phyloP scores from a whole-genome alignment of 495 filamentous ascomycete genomes.

The Xylaria castorea region DNA sequence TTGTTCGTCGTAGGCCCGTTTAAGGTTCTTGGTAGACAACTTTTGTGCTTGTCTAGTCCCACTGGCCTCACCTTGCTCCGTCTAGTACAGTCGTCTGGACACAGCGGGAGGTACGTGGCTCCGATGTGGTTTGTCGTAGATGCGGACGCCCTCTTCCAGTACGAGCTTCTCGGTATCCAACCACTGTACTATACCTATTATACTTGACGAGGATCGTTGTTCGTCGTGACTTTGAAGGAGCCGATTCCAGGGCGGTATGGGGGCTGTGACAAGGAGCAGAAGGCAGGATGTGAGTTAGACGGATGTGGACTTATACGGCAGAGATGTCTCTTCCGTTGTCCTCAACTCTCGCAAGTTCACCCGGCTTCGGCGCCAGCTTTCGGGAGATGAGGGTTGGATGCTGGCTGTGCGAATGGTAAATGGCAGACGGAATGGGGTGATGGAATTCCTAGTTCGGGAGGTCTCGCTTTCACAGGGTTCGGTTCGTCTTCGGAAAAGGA shows the following conservation, averaged over 20 bases:
- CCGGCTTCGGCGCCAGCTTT: conserved; percentile 8
- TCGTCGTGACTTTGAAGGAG: background rate
- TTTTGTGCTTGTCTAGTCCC: conserved; percentile 18
- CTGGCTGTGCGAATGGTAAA: background rate
- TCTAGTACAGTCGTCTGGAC: conserved; percentile 7
- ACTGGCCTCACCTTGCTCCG: background rate
- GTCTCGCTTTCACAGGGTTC: conserved; percentile 18
- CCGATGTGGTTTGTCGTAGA: background rate
- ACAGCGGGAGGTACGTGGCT: conserved; percentile 1
- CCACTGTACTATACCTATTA: background rate
- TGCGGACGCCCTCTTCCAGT: background rate
- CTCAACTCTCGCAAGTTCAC: conserved; percentile 6
- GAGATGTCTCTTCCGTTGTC: conserved; percentile 9
- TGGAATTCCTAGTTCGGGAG: background rate
- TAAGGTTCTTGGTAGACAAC: background rate
- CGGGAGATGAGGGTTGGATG: background rate
- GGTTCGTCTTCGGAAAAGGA: conserved; percentile 21
- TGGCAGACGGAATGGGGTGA: background rate
- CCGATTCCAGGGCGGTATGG: background rate
- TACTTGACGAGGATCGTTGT: background rate
- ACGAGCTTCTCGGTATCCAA: background rate
- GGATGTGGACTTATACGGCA: background rate
- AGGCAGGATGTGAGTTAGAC: background rate
- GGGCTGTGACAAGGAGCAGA: background rate
- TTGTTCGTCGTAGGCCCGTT: conserved; percentile 9